Percentiles rank a stretch among this genome's conserved stretches.
These are phyloP conservation scores for Tetrapisispora phaffii DNA, from an alignment of 805 yeast genomes.

Conservation along the genomic window DNA sequence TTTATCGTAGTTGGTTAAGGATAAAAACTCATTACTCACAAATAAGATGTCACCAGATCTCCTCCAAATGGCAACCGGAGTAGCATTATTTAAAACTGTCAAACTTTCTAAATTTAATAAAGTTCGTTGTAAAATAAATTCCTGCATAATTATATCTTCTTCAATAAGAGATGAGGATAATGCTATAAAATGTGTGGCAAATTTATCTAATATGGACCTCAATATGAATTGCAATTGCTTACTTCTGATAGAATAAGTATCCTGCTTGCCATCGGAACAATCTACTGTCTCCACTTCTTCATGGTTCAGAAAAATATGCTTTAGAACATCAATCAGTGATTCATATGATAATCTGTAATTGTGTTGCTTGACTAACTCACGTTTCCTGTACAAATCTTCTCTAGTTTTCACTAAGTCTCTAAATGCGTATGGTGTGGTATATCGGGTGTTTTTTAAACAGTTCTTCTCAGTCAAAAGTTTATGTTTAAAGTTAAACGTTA, in stretches of 20 bases:
- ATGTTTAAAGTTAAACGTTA: neutral
- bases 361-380: constrained; percentile 15
- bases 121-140: constrained; percentile 47
- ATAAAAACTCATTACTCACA: constrained; percentile 62
- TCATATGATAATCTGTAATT: constrained; percentile 18
- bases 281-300: neutral
- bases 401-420: constrained; percentile 18
- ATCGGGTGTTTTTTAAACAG: neutral
- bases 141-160: constrained; percentile 57
- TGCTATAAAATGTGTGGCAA: constrained; percentile 68
- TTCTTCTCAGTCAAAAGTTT: neutral
- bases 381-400: constrained; percentile 15
- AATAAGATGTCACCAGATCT: constrained; percentile 80
- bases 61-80: constrained; percentile 80
- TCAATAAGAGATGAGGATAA: constrained; percentile 66
- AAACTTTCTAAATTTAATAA: constrained; percentile 46
- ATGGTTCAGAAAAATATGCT: constrained; percentile 9
- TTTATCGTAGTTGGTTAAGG: constrained; percentile 54
- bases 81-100: constrained; percentile 42
- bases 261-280: neutral
- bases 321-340: constrained; percentile 10
- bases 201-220: constrained; percentile 37
- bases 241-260: neutral
- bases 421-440: constrained; percentile 13
- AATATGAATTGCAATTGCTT: constrained; percentile 27